Evolutionary conservation across 306 rosid genomes (phyloP), one percentile per base, ranked within the genome.

Genomic region (Cucurbita moschata): DNA sequence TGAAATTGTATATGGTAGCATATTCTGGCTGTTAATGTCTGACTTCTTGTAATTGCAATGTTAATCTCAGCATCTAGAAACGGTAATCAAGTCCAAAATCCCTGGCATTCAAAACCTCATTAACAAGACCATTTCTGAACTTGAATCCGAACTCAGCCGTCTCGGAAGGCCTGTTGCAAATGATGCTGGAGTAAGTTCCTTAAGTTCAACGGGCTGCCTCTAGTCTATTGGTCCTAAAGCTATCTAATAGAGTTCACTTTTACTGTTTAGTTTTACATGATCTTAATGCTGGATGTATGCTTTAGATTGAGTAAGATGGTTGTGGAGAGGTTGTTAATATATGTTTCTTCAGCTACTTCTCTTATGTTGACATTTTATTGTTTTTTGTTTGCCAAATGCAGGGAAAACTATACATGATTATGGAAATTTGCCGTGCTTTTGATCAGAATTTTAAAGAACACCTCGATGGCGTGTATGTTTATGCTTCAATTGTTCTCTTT

Each of bases 391-490:
- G 55, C 66, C 38, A 53, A 72, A 44, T 82, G 85, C 90, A 92
- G 98, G 98, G 98, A 50, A 92, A 92, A 79, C 73, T 92, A 81
- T 90, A 92, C 75, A 85, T 89, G 75, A 87, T 92, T 85, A 88
- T 90, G 96, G 98, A 92, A 81, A 92, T 92, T 81, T 88, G 96
- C 76, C 96, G 96, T 49, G 35, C 86, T 49, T 92, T 92, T 56
- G 98, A 92, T 78, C 91, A 84, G 75, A 92, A 82, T 79, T 90
- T 87, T 85, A 92, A 92, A 79, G 98, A 92, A 67, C 98, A 90
- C 80, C 98, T 92, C 58, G 96, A 92, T 83, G 98, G 98, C 72
- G 90, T 88, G 98, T 92, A 86, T 62, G 98, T 84, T n/a, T 63
- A 26, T 42, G 46, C 65, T 78, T 79, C 26, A 76, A 66, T 47